Evolutionary conservation across 1,284 basidiomycete genomes (phyloP), one percentile per base, ranked within the genome.

Genomic region (Ceratobasidium sp.): DNA sequence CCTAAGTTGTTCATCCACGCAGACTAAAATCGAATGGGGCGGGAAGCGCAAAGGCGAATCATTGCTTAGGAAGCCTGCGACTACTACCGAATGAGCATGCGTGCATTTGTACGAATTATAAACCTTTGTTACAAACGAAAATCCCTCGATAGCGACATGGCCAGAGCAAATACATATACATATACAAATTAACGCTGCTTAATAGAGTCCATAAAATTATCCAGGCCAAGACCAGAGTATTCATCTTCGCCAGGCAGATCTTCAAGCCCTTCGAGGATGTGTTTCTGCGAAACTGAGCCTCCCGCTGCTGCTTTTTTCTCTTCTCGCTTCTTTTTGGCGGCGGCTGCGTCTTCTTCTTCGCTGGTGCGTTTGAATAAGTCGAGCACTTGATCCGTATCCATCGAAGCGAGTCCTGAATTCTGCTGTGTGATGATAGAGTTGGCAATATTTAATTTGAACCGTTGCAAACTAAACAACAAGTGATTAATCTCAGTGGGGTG

Each of bases 391-490:
- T 98, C 96, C 0, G 97, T 98, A 76, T 97, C 96, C 95, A 99
- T 98, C 2, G 93, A 93, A 0, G 89, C 85, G 69, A 99, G 81
- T 34, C 94, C 94, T 1, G 94, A 86, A 78, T 99, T 99, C 78
- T 99, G 96, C 79, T 99, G 96, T 2, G 94, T 98, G 43, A 99
- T 93, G 70, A 99, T 89, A 5, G 95, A 95, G 75, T 94, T 92
- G 20, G 97, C 97, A 74, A 99, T 95, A 77, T 99, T 98, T 74
- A 99, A 84, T 80, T 99, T 99, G 87, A 99, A 99, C 58, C 95
- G 91, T 85, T 99, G 97, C 73, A 98, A 78, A 54, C 94, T 96
- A 43, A 17, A 60, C 53, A 40, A 77, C 55, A 68, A 71, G 67
- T 52, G n/a, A 31, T 56, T 72, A 45, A 64, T 35, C 54, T 54